Conservation (phyloP, 768 basidiomycete genomes). For the Hericium rajendrae region DNA sequence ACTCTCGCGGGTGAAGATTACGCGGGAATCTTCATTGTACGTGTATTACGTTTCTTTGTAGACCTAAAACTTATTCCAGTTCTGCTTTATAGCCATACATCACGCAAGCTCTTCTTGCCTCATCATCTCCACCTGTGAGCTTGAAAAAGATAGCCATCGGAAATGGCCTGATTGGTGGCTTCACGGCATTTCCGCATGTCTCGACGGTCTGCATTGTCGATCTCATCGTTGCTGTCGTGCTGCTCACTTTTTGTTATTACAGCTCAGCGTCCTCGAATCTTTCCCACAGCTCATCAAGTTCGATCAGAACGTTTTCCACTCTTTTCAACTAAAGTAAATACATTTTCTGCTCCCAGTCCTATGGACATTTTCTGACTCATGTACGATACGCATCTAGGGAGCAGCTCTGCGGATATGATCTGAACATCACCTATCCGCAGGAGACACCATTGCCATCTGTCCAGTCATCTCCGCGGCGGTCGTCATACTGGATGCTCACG, state of each 20-base stretch:
- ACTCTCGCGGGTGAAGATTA: constrained; percentile 68
- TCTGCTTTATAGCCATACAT: constrained; percentile 52
- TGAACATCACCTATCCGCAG: constrained; percentile 66
- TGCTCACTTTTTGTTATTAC: neutral
- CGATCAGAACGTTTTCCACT: constrained; percentile 52
- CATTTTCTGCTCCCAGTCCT: neutral
- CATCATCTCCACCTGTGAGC: constrained; percentile 55
- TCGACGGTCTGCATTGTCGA: constrained; percentile 37
- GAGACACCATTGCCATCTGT: constrained; percentile 35
- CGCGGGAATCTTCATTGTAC: constrained; percentile 61
- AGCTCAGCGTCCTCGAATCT: constrained; percentile 56
- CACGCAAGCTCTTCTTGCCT: constrained; percentile 57
- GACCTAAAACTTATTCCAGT: neutral
- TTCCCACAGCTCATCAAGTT: constrained; percentile 73
- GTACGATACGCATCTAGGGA: constrained; percentile 25
- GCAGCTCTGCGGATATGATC: constrained; percentile 52
- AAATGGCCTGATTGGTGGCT: constrained; percentile 50
- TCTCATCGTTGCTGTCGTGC: neutral
- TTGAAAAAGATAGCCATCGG: constrained; percentile 64
- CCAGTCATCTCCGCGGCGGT: constrained; percentile 10
- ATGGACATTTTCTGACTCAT: neutral
- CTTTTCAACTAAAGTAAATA: constrained; percentile 59
- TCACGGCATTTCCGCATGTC: constrained; percentile 38
- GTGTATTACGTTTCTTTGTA: constrained; percentile 14
- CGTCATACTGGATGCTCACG: constrained; percentile 11